These are phyloP conservation scores for Sclerotinia trifoliorum DNA, from an alignment of 2,329 filamentous ascomycete genomes.

Conservation along the genomic window DNA sequence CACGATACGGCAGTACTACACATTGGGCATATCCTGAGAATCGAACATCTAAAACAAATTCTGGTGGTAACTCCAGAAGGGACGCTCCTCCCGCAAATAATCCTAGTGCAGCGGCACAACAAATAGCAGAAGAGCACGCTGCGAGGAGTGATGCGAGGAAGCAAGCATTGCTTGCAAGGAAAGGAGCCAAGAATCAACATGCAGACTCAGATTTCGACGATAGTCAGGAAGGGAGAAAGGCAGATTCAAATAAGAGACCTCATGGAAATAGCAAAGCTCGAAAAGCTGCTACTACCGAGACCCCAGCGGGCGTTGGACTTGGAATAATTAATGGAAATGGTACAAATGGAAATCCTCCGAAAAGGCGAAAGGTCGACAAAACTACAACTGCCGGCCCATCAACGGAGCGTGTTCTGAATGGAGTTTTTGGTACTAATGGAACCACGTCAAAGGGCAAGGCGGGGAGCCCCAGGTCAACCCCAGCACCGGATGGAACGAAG, in stretches of 20 bases:
- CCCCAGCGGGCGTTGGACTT: slow-evolving; percentile 54
- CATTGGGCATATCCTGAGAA: slow-evolving; percentile 97
- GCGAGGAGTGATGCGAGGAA: slow-evolving; percentile 81
- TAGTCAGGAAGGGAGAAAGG: slow-evolving; percentile 46
- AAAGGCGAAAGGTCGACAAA: slow-evolving; percentile 81
- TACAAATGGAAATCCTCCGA: slow-evolving; percentile 56
- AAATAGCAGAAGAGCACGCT: slow-evolving; percentile 79
- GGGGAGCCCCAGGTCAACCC: slow-evolving; percentile 67
- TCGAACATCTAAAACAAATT: slow-evolving; percentile 61
- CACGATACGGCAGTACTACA: slow-evolving; percentile 83
- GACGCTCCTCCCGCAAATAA: slow-evolving; percentile 76
- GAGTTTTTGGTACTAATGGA: slow-evolving; percentile 50
- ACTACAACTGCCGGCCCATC: slow-evolving; percentile 49
- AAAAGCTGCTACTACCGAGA: slow-evolving; percentile 59
- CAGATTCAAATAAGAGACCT: slow-evolving; percentile 55
- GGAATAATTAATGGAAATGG: slow-evolving; percentile 60
- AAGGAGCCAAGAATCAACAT: slow-evolving; percentile 53
- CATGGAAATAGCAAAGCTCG: slow-evolving; percentile 60
- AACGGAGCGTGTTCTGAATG: slow-evolving; percentile 69
- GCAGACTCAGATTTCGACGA: slow-evolving; percentile 82
- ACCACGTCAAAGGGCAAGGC: slow-evolving; percentile 55
- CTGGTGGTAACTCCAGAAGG: slow-evolving; percentile 71
- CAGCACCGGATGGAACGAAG: slow-evolving; percentile 60
- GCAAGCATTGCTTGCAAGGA: slow-evolving; percentile 74
- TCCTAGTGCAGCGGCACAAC: slow-evolving; percentile 65